Percentiles rank a stretch among this genome's conserved stretches.
phyloP scores from a whole-genome alignment of 2,329 filamentous ascomycete species.

The Raffaelea deltoideospora region DNA sequence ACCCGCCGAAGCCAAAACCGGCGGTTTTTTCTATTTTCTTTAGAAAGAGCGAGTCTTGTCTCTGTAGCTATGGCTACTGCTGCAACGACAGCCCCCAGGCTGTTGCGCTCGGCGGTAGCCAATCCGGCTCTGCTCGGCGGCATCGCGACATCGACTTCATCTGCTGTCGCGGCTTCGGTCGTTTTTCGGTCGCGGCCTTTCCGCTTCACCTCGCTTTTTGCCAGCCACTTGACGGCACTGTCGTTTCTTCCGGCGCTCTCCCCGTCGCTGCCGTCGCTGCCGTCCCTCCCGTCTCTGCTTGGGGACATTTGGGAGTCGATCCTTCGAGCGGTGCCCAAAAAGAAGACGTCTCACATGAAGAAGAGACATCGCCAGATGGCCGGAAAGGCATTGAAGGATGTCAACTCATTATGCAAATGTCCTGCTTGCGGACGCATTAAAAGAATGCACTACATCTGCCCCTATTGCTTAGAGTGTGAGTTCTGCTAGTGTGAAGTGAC shows the following conservation, averaged over 20 bases:
- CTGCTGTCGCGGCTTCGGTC: no score
- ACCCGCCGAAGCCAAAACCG: no score
- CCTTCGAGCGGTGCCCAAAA: slow-evolving; percentile 87
- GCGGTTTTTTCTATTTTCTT: no score
- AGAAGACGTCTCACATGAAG: slow-evolving; percentile 95
- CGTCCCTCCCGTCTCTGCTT: slow-evolving; percentile 44
- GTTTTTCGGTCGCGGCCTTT: no score
- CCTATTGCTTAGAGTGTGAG: slow-evolving; percentile 42
- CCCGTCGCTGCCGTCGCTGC: slow-evolving; percentile 43
- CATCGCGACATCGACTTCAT: no score
- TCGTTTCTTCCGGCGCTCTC: slow-evolving; percentile 29
- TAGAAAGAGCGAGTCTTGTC: no score
- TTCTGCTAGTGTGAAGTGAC: no score
- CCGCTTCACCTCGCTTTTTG: slow-evolving; percentile 25
- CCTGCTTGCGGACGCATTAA: slow-evolving; percentile 79
- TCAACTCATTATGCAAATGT: slow-evolving; percentile 75
- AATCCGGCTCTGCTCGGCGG: no score
- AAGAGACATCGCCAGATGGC: slow-evolving; percentile 88
- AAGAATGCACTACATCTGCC: slow-evolving; percentile 76
- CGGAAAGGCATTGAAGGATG: slow-evolving; percentile 86
- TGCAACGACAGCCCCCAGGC: no score
- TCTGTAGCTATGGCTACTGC: no score
- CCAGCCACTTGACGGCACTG: slow-evolving; percentile 23
- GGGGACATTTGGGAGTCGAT: slow-evolving; percentile 86
- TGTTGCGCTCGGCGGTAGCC: no score